Conservation (phyloP, 2,329 filamentous ascomycete genomes). For the Paecilomyces variotii region DNA sequence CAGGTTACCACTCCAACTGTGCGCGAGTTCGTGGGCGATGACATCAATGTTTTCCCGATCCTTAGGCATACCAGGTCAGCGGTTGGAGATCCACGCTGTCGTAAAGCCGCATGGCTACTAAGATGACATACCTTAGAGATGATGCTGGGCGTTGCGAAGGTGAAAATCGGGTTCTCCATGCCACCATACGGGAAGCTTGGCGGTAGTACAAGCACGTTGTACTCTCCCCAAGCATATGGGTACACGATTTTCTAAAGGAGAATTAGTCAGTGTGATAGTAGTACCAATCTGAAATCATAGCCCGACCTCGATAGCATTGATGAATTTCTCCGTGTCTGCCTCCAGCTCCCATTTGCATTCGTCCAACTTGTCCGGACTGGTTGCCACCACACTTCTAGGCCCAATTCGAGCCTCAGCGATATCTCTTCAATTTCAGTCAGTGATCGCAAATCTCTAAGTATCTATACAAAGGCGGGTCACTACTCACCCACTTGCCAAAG, state of each 20-base stretch:
- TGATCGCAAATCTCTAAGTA: neutral
- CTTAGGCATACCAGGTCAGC: slow-evolving; percentile 9
- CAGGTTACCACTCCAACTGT: slow-evolving; percentile 81
- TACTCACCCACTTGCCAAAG: slow-evolving; percentile 59
- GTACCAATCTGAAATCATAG: slow-evolving; percentile 20
- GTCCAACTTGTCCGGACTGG: slow-evolving; percentile 76
- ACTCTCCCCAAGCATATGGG: slow-evolving; percentile 88
- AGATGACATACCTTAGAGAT: slow-evolving; percentile 58
- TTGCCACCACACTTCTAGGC: slow-evolving; percentile 73
- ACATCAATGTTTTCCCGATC: slow-evolving; percentile 90
- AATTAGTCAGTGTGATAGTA: slow-evolving; percentile 8
- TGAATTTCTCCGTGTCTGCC: slow-evolving; percentile 82
- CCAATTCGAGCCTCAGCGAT: slow-evolving; percentile 80
- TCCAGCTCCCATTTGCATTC: slow-evolving; percentile 88
- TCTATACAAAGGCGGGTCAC: neutral
- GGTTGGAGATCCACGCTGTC: neutral
- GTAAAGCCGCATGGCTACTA: neutral
- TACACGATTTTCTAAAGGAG: slow-evolving; percentile 54
- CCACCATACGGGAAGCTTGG: slow-evolving; percentile 85
- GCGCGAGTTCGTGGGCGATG: slow-evolving; percentile 74
- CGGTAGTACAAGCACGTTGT: slow-evolving; percentile 86
- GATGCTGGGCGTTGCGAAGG: slow-evolving; percentile 89
- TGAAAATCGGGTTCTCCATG: slow-evolving; percentile 83
- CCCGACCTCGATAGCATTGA: slow-evolving; percentile 69
- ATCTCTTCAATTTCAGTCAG: slow-evolving; percentile 52